Percentiles rank a stretch among this genome's conserved stretches.
These are phyloP conservation scores for Pyrus bretschneideri DNA, from an alignment of 306 rosid genomes.

Conservation along the genomic window DNA sequence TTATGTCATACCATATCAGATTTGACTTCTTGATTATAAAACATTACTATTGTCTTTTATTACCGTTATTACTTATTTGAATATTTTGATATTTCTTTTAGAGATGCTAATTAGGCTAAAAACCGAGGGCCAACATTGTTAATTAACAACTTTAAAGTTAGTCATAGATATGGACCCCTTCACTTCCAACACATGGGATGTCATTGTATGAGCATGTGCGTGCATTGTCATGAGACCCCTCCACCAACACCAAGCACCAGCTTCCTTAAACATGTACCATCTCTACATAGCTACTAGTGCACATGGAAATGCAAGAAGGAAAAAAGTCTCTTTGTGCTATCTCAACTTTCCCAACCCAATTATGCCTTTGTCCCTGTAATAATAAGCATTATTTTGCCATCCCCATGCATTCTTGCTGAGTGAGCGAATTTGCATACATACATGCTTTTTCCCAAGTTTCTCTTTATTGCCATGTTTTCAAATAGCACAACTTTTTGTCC, in stretches of 20 bases:
- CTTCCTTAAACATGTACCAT: conserved; percentile 5
- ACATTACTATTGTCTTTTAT: too few relatives aligned
- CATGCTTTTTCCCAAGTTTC: background rate
- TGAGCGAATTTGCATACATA: background rate
- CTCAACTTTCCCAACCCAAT: conserved; percentile 26
- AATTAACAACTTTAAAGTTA: background rate
- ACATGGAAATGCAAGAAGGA: conserved; percentile 12
- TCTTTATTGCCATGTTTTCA: background rate
- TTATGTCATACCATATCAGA: too few relatives aligned
- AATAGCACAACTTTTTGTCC: background rate
- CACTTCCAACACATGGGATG: conserved; percentile 39
- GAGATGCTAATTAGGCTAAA: background rate
- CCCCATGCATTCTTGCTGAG: background rate
- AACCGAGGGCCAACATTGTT: background rate
- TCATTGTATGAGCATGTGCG: conserved; percentile 26
- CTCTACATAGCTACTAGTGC: background rate
- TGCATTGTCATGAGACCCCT: conserved; percentile 15
- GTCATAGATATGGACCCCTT: conserved; percentile 5
- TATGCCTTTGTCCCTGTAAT: conserved; percentile 2
- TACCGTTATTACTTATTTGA: too few relatives aligned
- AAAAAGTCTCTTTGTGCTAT: background rate
- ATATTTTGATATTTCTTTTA: too few relatives aligned
- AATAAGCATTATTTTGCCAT: background rate
- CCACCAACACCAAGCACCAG: conserved; percentile 2
- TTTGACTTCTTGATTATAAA: too few relatives aligned